Conservation (phyloP, 129 eudicot genomes). For the Centaurea solstitialis region DNA sequence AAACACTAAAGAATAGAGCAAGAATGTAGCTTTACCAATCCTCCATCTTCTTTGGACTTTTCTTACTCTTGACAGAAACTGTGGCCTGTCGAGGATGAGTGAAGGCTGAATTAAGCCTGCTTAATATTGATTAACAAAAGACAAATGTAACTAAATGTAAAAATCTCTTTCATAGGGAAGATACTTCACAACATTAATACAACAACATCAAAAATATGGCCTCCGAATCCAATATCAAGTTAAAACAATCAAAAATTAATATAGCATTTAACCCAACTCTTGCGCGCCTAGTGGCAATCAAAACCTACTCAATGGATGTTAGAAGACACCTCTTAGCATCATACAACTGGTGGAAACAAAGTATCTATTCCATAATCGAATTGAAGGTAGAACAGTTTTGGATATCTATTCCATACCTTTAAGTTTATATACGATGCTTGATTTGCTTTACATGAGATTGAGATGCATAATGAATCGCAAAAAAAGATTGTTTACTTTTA, state of each 20-base stretch:
- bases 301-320: not conserved
- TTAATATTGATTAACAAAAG: not conserved
- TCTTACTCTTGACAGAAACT: conserved; percentile 5
- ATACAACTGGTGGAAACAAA: too few relatives aligned
- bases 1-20: not conserved
- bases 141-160: not conserved
- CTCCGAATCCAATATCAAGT: not conserved
- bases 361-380: too few relatives aligned
- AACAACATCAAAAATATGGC: conserved; percentile 6
- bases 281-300: not conserved
- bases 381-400: too few relatives aligned
- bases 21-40: conserved; percentile 46
- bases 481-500: not conserved
- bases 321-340: too few relatives aligned
- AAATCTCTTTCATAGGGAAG: not conserved
- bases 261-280: not conserved
- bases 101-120: not conserved
- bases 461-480: not conserved
- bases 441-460: not conserved
- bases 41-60: conserved; percentile 40
- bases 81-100: not conserved
- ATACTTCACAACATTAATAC: not conserved
- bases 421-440: conserved; percentile 2
- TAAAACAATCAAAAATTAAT: not conserved
- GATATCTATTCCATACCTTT: too few relatives aligned